Percentiles rank a stretch among this genome's conserved stretches.
Evolutionary conservation across 208 protist species (phyloP).

Genomic region (Crithidia thermophila): DNA sequence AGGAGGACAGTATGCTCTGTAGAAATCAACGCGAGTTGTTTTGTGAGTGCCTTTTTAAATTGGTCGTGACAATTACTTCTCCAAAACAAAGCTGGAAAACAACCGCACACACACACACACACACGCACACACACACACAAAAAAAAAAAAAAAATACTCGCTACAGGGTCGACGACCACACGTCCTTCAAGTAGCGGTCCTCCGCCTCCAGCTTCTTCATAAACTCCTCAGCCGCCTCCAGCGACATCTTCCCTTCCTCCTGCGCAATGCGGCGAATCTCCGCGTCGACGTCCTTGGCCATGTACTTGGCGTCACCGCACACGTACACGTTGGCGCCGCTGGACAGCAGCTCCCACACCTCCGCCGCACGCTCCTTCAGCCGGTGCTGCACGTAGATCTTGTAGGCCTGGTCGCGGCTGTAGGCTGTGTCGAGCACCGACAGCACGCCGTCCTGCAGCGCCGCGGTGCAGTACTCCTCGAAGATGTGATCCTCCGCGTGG

Average conservation of each 20-base stretch:
- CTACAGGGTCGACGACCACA: slow-evolving; percentile 74
- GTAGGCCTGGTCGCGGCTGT: slow-evolving; percentile 77
- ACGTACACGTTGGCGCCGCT: slow-evolving; percentile 87
- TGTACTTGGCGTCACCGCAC: slow-evolving; percentile 92
- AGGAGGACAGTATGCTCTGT: too few species aligned
- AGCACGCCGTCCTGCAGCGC: slow-evolving; percentile 73
- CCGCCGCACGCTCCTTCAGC: slow-evolving; percentile 49
- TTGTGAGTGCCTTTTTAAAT: too few species aligned
- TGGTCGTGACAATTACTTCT: background rate
- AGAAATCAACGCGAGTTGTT: too few species aligned
- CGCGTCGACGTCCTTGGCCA: slow-evolving; percentile 91
- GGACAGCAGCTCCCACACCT: slow-evolving; percentile 78
- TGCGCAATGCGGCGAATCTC: slow-evolving; percentile 57
- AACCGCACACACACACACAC: background rate
- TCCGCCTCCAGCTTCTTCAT: slow-evolving; percentile 59
- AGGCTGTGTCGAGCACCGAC: slow-evolving; percentile 73
- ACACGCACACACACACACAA: background rate
- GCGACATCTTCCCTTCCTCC: slow-evolving; percentile 49
- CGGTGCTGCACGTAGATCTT: slow-evolving; percentile 94
- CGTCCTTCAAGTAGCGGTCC: slow-evolving; percentile 85
- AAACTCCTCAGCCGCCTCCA: slow-evolving; percentile 49
- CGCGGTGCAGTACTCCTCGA: slow-evolving; percentile 67
- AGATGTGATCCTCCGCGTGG: slow-evolving; percentile 84
- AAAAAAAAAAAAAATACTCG: slow-evolving; percentile 4
- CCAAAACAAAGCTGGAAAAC: background rate